phyloP scores from a whole-genome alignment of 768 basidiomycete genomes.

The Hericium rajendrae region DNA sequence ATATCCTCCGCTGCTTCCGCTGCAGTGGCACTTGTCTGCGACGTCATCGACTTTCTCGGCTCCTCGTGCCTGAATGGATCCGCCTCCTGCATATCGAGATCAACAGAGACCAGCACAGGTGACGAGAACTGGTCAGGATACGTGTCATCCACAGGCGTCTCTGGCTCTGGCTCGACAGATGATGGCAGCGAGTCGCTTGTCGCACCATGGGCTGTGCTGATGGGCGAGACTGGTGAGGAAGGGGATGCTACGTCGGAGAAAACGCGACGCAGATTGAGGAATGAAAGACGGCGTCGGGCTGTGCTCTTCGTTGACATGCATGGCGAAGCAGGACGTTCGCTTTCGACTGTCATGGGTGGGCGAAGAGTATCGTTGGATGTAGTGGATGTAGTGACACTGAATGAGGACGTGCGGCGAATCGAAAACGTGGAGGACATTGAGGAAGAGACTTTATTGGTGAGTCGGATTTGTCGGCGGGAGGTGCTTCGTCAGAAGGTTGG shows the following conservation, averaged over 20 bases:
- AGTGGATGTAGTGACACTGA: neutral
- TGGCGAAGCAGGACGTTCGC: slow-evolving; percentile 10
- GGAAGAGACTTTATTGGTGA: slow-evolving; percentile 7
- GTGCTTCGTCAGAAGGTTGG: neutral
- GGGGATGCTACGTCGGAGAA: slow-evolving; percentile 14
- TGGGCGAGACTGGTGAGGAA: slow-evolving; percentile 2
- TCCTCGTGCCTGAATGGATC: neutral
- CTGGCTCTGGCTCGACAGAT: neutral
- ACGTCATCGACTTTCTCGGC: neutral
- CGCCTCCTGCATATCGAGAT: neutral
- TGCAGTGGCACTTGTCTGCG: too few relatives aligned
- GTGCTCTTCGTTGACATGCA: slow-evolving; percentile 17
- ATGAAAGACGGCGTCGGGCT: slow-evolving; percentile 24
- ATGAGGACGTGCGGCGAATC: neutral
- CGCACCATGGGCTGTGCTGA: neutral
- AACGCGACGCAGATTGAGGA: slow-evolving; percentile 24
- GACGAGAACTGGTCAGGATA: neutral
- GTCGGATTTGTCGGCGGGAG: neutral
- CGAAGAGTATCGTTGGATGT: slow-evolving; percentile 4
- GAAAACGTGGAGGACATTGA: slow-evolving; percentile 1
- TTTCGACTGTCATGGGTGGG: neutral
- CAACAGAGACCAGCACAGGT: neutral
- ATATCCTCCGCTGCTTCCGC: slow-evolving; percentile 20
- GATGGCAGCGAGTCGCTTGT: slow-evolving; percentile 3
- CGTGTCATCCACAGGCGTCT: neutral